Base-by-base conservation (phyloP, 1,139 yeast genomes). In the Blastobotrys capitulatus region DNA sequence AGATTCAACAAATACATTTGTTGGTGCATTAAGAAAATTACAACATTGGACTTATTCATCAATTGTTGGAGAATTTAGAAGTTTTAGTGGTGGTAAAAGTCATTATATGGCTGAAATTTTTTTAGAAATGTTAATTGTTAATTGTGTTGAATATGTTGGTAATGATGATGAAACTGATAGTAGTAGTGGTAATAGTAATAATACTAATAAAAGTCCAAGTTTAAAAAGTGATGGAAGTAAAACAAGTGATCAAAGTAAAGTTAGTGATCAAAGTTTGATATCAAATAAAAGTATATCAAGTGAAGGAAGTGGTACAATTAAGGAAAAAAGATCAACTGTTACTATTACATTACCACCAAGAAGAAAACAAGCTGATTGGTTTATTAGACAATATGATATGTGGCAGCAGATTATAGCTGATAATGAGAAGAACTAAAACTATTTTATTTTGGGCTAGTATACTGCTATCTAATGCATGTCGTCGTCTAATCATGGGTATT, bases 31-130 rank as follows among this genome's bases (percentile, higher is more conserved):
- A 32, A 72, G 98, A 49, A 83, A 84, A 63, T 74, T 89, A 35
- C 95, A 87, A 66, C 85, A 85, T 66, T 90, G 97, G 97, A 83
- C 82, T 57, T 85, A 86, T 62, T 82, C 89, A 35, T 82, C 94
- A 22, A 81, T 90, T 9, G 78, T 89, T 29, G 85, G 84, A 56
- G 97, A 92, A 65, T 92, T 87, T 67, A 73, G 96, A 45, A 76
- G 86, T 8, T 86, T 81, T 65, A 76, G 88, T 1, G 86, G 89
- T 32, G 80, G 79, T 53, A 83, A 86, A 58, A 74, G 84, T 29
- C 86, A 82, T 58, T 89, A 88, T 63, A 79, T 77, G 62, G 89
- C 92, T 5, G 96, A 90, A 61, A 83, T 84, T 10, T 88, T 85
- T 60, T 67, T 90, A 44, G 97, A 90, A 60, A 67, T 88, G 56